Evolutionary conservation across 495 filamentous ascomycete genomes (phyloP).

Genomic region (Penicillium soppii): DNA sequence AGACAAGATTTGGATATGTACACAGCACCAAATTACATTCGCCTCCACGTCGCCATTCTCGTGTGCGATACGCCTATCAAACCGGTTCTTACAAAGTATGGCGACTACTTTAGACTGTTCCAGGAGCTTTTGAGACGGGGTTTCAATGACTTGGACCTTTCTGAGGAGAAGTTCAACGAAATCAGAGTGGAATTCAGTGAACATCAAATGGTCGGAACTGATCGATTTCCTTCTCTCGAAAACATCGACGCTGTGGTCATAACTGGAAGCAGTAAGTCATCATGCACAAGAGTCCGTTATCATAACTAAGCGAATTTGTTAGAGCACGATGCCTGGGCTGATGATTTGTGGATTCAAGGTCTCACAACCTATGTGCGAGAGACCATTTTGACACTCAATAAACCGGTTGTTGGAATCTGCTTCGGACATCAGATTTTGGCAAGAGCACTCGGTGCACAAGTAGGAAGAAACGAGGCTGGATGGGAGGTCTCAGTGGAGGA

Average conservation of each 20-base stretch:
- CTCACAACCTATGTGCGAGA: conserved; percentile 63
- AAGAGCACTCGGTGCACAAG: conserved; percentile 66
- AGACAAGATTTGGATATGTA: too few relatives aligned
- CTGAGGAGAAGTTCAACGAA: not conserved
- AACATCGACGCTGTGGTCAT: conserved; percentile 74
- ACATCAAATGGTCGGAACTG: conserved; percentile 62
- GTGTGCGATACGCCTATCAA: conserved; percentile 72
- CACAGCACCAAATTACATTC: not conserved
- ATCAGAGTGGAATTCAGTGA: conserved; percentile 53
- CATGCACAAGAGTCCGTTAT: not conserved
- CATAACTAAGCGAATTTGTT: not conserved
- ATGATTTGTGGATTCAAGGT: conserved; percentile 68
- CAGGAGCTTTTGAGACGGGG: conserved; percentile 53
- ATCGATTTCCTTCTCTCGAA: conserved; percentile 60
- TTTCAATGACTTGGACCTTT: conserved; percentile 35
- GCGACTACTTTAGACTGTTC: conserved; percentile 73
- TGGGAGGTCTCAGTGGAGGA: conserved; percentile 78
- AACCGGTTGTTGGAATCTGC: conserved; percentile 76
- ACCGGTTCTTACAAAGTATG: conserved; percentile 55
- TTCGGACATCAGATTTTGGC: conserved; percentile 93
- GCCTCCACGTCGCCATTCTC: conserved; percentile 72
- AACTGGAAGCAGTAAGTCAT: conserved; percentile 61
- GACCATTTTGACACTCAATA: conserved; percentile 49
- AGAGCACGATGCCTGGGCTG: conserved; percentile 59
- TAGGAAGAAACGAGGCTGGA: conserved; percentile 59